Evolutionary conservation across 2,329 filamentous ascomycete species (phyloP).

Genomic region (Exophiala sp.): DNA sequence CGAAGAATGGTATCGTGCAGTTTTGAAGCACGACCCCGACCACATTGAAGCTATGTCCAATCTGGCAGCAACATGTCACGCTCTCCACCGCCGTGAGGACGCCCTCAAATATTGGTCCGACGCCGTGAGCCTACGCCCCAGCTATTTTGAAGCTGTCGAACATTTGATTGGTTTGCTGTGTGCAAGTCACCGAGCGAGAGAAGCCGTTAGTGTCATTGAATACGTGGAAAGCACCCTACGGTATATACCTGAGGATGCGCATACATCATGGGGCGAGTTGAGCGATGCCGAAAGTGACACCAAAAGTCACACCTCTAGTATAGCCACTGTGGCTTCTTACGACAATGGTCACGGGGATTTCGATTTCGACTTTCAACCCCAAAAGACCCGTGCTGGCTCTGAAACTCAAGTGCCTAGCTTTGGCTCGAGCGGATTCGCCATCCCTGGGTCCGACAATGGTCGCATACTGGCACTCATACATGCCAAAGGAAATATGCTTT

Average conservation of each 20-base stretch:
- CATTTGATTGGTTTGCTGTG: conserved; percentile 88
- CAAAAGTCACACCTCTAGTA: conserved; percentile 51
- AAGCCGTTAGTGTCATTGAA: conserved; percentile 83
- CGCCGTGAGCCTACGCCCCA: conserved; percentile 78
- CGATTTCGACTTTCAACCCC: conserved; percentile 38
- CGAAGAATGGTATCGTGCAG: conserved; percentile 51
- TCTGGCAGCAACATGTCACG: conserved; percentile 81
- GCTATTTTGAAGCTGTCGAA: conserved; percentile 91
- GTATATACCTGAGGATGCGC: conserved; percentile 47
- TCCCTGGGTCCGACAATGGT: conserved; percentile 84
- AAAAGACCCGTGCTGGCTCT: neutral
- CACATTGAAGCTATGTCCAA: conserved; percentile 95
- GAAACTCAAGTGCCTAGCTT: conserved; percentile 50
- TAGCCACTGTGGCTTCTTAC: conserved; percentile 51
- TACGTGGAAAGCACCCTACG: conserved; percentile 74
- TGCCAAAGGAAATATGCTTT: conserved; percentile 98
- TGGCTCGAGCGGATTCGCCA: conserved; percentile 76
- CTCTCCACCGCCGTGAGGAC: conserved; percentile 75
- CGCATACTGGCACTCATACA: conserved; percentile 90
- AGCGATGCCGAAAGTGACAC: conserved; percentile 61
- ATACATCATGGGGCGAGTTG: conserved; percentile 50
- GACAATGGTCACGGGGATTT: conserved; percentile 58
- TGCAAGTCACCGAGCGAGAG: conserved; percentile 71
- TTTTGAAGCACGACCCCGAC: conserved; percentile 56
- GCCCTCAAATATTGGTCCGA: conserved; percentile 81